Evolutionary conservation across 2,329 filamentous ascomycete species (phyloP), one percentile per base, ranked within the genome.

Genomic region (Penicillium sp.): DNA sequence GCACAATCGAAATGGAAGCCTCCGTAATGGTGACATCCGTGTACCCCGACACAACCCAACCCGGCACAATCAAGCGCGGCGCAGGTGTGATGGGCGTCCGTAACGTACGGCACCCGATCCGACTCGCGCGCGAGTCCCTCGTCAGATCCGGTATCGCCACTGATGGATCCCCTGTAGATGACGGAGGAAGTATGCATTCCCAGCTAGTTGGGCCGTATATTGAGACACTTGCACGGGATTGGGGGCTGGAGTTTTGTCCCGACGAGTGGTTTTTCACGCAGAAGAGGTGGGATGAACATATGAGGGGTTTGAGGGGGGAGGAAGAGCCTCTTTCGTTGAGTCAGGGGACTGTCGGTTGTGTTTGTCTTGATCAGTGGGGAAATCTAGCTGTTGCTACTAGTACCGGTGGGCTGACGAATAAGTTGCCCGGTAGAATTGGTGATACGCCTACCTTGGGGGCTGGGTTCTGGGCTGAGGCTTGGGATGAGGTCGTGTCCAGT

Each of bases 401-500:
- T 35, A 87, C 84, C 0, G 91, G 91, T 5, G 91, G 91, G 0
- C 71, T 96, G 72, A 96, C 91, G 22, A 96, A 96, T 71, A 96
- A 96, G 77, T 75, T 93, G 52, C 89, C 89, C 0, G 91, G 91
- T 0, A 80, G 91, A 19, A 87, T 96, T 60, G 91, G 91, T 0
- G 91, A 96, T 69, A 96, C 91, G 11, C 91, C 91, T 0, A 88
- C 88, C 0, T 77, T 91, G 0, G 91, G 91, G 0, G 88, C 91
- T 0, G 91, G 91, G 0, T 96, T 91, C 72, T 96, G 91, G 90
- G 90, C 91, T 0, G 91, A 95, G 69, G 84, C 91, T 63, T 96
- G 90, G 90, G 73, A 74, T 8, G 73, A 78, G 2, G 41, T 53
- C 26, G 14, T 40, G 14, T 36, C 43, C 0, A n/a, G n/a, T n/a